Evolutionary conservation across 441 rosid genomes (phyloP).

Genomic region (Adansonia rubrostipa): DNA sequence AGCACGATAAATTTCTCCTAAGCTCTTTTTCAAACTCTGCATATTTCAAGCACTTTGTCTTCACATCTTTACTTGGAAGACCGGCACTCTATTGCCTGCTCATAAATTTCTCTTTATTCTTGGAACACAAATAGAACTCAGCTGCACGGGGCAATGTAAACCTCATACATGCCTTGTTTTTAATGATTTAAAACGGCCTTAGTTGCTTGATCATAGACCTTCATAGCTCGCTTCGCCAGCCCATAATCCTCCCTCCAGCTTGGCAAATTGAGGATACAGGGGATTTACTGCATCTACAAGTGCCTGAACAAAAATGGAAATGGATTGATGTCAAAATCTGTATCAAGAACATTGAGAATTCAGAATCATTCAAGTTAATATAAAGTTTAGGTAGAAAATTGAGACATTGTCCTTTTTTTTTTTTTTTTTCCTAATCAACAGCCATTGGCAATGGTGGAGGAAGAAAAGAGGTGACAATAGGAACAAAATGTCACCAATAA

Average conservation of each 20-base stretch:
- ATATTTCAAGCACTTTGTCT: conserved; percentile 82
- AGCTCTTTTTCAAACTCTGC: conserved; percentile 85
- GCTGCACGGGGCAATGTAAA: conserved; percentile 90
- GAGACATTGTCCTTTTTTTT: too few relatives aligned
- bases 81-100: conserved; percentile 90
- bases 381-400: too few relatives aligned
- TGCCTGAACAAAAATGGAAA: too few relatives aligned
- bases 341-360: too few relatives aligned
- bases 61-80: conserved; percentile 92
- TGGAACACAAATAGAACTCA: conserved; percentile 86
- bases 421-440: too few relatives aligned
- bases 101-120: conserved; percentile 87
- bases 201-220: conserved; percentile 88
- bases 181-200: conserved; percentile 80
- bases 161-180: conserved; percentile 83
- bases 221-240: conserved; percentile 94
- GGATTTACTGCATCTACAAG: conserved; percentile 80
- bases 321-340: too few relatives aligned
- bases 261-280: conserved; percentile 89
- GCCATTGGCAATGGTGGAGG: too few relatives aligned
- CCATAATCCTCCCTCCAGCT: conserved; percentile 93
- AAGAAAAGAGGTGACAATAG: too few relatives aligned
- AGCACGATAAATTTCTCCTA: conserved; percentile 92
- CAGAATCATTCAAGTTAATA: too few relatives aligned
- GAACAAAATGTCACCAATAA: too few relatives aligned